A percentile compares a stretch with the other conserved stretches of the same genome.
Conservation (phyloP, 169 alveolate genomes). For the Plasmodium knowlesi region DNA sequence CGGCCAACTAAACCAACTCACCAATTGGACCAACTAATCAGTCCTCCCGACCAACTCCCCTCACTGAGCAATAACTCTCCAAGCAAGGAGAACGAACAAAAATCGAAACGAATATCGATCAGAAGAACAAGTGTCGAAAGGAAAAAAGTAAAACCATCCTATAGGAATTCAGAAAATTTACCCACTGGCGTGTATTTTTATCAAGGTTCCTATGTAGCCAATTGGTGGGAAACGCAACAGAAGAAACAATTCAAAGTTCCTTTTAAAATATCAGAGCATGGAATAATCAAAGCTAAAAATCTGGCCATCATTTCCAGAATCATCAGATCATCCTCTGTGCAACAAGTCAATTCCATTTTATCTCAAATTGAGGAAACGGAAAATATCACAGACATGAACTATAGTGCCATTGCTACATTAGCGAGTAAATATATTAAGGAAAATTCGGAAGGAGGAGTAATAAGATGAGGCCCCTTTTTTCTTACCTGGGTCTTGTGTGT, state of each 20-base stretch:
- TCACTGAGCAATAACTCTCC: neutral
- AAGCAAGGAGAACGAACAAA: neutral
- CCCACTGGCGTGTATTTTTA: conserved; percentile 74
- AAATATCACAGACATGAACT: conserved; percentile 23
- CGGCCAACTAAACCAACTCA: neutral
- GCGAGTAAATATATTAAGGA: conserved; percentile 53
- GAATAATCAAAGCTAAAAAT: conserved; percentile 69
- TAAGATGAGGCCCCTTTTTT: neutral
- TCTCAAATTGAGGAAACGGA: conserved; percentile 52
- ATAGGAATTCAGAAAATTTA: conserved; percentile 38
- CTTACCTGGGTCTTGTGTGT: neutral
- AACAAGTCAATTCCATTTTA: conserved; percentile 50
- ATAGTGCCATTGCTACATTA: conserved; percentile 33
- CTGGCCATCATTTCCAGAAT: conserved; percentile 66
- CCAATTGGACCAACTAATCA: neutral
- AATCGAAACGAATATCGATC: neutral
- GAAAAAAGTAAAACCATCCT: conserved; percentile 30
- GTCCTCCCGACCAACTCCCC: neutral
- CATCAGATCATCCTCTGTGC: conserved; percentile 59
- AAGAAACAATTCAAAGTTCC: conserved; percentile 72
- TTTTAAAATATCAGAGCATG: conserved; percentile 73
- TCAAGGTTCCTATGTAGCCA: conserved; percentile 75
- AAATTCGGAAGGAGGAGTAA: conserved; percentile 5
- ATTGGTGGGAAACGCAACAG: conserved; percentile 75
- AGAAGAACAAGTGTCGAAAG: conserved; percentile 26